phyloP scores from a whole-genome alignment of 2,329 filamentous ascomycete species.

The Pseudogymnoascus sp. region DNA sequence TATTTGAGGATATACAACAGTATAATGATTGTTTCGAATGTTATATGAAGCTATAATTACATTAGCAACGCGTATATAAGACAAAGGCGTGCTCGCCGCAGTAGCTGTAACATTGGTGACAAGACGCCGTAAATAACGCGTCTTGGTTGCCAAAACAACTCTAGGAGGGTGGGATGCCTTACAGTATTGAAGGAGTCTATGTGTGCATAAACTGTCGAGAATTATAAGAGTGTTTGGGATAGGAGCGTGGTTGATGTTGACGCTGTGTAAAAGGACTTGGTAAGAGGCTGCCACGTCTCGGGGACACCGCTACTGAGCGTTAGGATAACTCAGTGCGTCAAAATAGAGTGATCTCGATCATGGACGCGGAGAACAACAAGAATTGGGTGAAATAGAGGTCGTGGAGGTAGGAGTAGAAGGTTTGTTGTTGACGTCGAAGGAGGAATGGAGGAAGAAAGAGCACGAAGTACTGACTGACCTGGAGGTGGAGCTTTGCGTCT shows the following conservation, averaged over 20 bases:
- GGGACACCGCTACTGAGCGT: constrained; percentile 8
- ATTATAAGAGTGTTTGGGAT: constrained; percentile 4
- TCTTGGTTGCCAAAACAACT: constrained; percentile 6
- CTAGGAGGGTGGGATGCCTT: background rate
- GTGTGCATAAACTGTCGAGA: constrained; percentile 11
- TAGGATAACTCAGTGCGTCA: constrained; percentile 10
- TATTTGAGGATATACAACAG: constrained; percentile 25
- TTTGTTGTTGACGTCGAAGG: constrained; percentile 29
- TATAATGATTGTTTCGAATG: constrained; percentile 27
- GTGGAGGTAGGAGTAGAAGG: constrained; percentile 24
- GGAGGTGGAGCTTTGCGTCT: constrained; percentile 10
- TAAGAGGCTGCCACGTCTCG: constrained; percentile 8
- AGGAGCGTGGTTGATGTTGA: constrained; percentile 4
- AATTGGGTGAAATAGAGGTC: constrained; percentile 20
- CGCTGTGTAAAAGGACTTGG: constrained; percentile 8
- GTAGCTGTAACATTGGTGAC: background rate
- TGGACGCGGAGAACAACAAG: constrained; percentile 11
- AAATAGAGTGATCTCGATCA: constrained; percentile 4
- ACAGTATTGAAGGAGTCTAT: constrained; percentile 10
- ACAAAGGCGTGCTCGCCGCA: constrained; percentile 9
- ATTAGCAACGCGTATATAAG: constrained; percentile 21
- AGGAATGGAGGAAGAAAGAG: constrained; percentile 22
- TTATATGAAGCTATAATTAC: constrained; percentile 20
- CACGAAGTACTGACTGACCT: constrained; percentile 3
- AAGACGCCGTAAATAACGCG: constrained; percentile 6